Conservation (phyloP, 371 early-diverging fungal genomes). For the Mucor plumbeus region DNA sequence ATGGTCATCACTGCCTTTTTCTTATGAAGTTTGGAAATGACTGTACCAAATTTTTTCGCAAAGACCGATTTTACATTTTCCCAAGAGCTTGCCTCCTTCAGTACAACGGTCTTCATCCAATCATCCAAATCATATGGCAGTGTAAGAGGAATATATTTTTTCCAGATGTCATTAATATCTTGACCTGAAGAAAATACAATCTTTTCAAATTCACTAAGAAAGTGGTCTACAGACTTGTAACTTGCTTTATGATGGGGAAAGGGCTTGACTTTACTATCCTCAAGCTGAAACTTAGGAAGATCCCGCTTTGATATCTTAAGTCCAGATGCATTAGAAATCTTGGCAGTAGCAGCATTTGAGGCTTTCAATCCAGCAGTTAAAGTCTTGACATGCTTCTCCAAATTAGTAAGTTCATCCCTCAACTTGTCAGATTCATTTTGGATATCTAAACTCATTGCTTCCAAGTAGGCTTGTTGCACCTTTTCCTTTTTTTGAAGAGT, state of each 20-base stretch:
- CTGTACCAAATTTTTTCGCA: not conserved
- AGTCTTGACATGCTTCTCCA: too few species aligned
- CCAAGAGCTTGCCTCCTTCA: not conserved
- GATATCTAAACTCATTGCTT: too few species aligned
- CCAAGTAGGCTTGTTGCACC: too few species aligned
- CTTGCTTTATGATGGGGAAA: not conserved
- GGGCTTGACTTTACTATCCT: not conserved
- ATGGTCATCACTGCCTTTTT: not conserved
- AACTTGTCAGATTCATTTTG: too few species aligned
- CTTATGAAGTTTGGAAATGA: not conserved
- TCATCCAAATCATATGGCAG: not conserved
- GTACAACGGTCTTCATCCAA: not conserved
- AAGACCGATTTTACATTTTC: not conserved
- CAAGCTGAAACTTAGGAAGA: not conserved
- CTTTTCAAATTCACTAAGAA: not conserved
- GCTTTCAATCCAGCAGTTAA: too few species aligned
- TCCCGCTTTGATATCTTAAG: not conserved
- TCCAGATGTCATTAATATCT: not conserved
- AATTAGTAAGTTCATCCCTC: too few species aligned
- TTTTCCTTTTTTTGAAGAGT: too few species aligned
- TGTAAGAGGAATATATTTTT: not conserved
- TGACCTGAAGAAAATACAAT: not conserved
- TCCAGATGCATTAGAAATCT: too few species aligned
- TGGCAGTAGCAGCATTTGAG: too few species aligned
- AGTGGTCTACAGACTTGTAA: not conserved